Base-by-base conservation (phyloP, 495 filamentous ascomycete genomes). In the Hypoxylon cercidicola region DNA sequence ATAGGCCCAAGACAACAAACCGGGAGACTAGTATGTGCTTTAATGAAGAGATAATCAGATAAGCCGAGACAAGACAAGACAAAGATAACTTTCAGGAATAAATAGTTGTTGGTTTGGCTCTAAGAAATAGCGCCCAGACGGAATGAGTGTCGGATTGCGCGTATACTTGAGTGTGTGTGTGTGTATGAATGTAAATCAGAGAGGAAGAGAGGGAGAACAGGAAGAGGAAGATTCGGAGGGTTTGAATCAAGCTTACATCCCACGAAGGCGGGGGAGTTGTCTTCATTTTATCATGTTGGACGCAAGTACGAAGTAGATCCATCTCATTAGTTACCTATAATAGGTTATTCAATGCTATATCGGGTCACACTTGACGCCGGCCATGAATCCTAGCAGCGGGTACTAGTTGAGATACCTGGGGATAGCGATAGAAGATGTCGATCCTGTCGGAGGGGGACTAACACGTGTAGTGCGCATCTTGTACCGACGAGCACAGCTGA, bases 331-430 rank as follows among this genome's bases (percentile, higher is more conserved):
- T n/a, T 41, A 41, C 39, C 55, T n/a, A 58, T 58, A 49, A 39
- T 40, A 48, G 16, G 32, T 44, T 48, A 58, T 47, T 23, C 19
- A 21, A 21, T 56, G 46, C 28, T 62, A 62, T 62, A 62, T 50
- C 55, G 40, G 51, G 60, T 55, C 50, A 45, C 45, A 41, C 49
- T 50, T 49, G 20, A 45, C 55, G 55, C 55, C 16, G 45, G 35
- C 15, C 45, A 28, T 43, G 23, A 39, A 49, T 28, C 53, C 53
- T 25, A 16, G 21, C 53, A 15, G 8, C 41, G 44, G 43, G 34
- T 57, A 57, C 55, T 40, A 34, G 28, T 23, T 9, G 9, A 6
- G 25, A 43, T 62, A 55, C 60, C 19, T 55, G 37, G n/a, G 7
- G 10, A 32, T 37, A 8, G 51, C 15, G 25, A 18, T 30, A 32